Percentiles rank a stretch among this genome's conserved stretches.
Conservation (phyloP, 2,329 filamentous ascomycete species). For the Aspergillus brasiliensis region DNA sequence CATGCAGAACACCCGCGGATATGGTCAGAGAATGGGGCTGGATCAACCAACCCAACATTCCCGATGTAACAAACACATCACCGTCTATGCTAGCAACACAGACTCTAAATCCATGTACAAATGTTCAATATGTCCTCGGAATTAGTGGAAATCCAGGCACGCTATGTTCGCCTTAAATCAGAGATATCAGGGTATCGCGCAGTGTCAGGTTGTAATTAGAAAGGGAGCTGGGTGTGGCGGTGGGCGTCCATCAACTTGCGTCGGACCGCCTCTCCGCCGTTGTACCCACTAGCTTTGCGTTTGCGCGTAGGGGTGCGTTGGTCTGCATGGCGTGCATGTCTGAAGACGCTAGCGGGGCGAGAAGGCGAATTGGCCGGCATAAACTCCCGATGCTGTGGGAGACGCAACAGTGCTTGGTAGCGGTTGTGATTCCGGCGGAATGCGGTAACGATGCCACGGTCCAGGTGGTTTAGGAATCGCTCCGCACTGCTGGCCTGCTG, state of each 20-base stretch:
- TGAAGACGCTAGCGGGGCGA: constrained; percentile 46
- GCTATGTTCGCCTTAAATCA: background rate
- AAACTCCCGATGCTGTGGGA: constrained; percentile 49
- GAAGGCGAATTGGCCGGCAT: constrained; percentile 48
- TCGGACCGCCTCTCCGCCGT: constrained; percentile 45
- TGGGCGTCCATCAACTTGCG: constrained; percentile 49
- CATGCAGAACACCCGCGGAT: background rate
- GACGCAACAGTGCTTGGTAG: constrained; percentile 52
- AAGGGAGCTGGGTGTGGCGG: constrained; percentile 41
- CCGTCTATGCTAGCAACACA: background rate
- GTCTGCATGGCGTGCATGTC: constrained; percentile 43
- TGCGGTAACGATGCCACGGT: constrained; percentile 72
- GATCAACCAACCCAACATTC: background rate
- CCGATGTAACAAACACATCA: background rate
- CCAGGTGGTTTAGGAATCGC: constrained; percentile 66
- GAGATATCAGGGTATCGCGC: background rate
- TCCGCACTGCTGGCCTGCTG: constrained; percentile 42
- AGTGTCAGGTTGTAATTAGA: constrained; percentile 24
- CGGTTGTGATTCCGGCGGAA: constrained; percentile 66
- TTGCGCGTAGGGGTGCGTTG: constrained; percentile 45
- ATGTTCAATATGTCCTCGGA: background rate
- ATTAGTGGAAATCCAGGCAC: background rate
- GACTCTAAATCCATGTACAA: constrained; percentile 1
- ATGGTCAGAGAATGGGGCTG: background rate
- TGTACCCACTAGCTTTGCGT: constrained; percentile 40